Evolutionary conservation across 2,329 filamentous ascomycete species (phyloP), one percentile per base, ranked within the genome.

Genomic region (Didymosphaeria variabile): DNA sequence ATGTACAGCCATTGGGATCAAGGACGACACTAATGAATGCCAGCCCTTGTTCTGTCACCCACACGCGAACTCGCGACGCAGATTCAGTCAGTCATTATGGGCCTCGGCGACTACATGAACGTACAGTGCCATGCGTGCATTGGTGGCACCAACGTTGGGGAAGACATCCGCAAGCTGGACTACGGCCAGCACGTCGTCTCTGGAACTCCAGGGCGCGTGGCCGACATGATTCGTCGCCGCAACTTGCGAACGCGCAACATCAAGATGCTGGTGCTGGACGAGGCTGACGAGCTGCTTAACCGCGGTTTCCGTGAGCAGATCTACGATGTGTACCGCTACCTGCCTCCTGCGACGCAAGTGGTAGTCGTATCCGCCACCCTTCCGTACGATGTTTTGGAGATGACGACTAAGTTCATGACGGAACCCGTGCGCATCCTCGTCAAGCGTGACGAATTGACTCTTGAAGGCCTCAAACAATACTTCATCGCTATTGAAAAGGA

Each of bases 101-200:
- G 95, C n/a, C 88, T 99, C n/a, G 95, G 95, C 68, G 95, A 99
- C 81, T 99, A 97, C 85, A 98, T 99, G 95, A 97, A 97, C 77
- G 93, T 99, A 3, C 94, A 99, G 81, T 99, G 95, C 82, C 95
- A 99, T 75, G 94, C 95, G 61, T 99, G 95, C 81, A 98, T 99
- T 74, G 95, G 95, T 69, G 95, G 95, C 62, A 99, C 95, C 69
- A 98, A 97, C 76, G 94, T 99, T 40, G 93, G 95, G 71, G 95
- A 98, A 78, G 95, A 99, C 77, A 99, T 99, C 71, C 90, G 92
- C 79, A 97, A 97, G 83, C 91, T 99, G 64, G 93, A 98, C 79
- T 95, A 98, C 73, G 95, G 95, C 66, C 95, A 97, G 80, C 95
- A 99, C 77, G 94, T 99, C 63, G 95, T 99, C 38, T 97, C 94